Evolutionary conservation across 306 rosid genomes (phyloP), one percentile per base, ranked within the genome.

Genomic region (Sophora flavescens): DNA sequence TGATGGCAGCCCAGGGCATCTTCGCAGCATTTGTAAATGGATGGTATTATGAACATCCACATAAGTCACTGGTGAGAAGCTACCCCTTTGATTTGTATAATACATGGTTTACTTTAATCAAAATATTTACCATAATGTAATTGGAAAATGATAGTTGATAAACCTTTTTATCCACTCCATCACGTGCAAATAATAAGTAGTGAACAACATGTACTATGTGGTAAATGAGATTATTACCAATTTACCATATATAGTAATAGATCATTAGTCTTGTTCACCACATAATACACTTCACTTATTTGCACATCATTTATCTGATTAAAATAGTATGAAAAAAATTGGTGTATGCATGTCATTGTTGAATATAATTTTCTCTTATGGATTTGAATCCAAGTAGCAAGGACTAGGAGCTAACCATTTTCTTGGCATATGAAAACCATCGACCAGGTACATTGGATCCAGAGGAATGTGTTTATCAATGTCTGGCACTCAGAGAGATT

Each of bases 401-500:
- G 52, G 42, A 6, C 5, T 48, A 13, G 26, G 70, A 39, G 12
- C 74, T 73, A 58, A 73, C 60, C 10, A 57, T 57, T 65, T 80
- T 80, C 30, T 8, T 44, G 77, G n/a, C 51, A 7, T 36, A 8
- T 50, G 45, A 42, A 68, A 51, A 61, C 33, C 4, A 47, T 57
- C 5, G 63, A 39, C 14, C 86, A 90, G 96, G 91, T 93, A n/a
- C 32, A 90, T 28, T 90, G 94, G 92, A 89, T 93, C 61, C 82
- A 86, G 41, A 18, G 83, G 36, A 93, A 90, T 67, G 94, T 88
- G 5, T 90, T 89, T 56, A 85, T 80, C 73, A 75, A 83, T 47
- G 91, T 90, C 53, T 93, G 94, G 94, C 87, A 89, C 70, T 89
- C 96, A 12, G 68, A 89, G 79, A 90, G 78, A n/a, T 54, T 88